Base-by-base conservation (phyloP, 495 filamentous ascomycete species). In the Aspergillus biplanus region DNA sequence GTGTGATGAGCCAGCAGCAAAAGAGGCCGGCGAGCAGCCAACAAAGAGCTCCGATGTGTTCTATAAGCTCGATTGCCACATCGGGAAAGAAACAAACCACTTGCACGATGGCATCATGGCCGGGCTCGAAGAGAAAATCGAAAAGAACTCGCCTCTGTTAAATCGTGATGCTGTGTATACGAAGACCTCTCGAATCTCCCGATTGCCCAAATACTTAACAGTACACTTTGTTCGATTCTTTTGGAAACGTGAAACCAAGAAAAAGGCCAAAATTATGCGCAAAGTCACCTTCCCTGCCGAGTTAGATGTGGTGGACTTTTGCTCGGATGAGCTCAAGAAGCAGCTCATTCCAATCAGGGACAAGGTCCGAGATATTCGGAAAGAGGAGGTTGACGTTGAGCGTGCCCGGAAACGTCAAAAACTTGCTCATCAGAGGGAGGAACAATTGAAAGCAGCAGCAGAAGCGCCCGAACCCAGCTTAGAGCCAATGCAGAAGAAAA, bases 261-360 rank as follows among this genome's bases (percentile, higher is more conserved):
- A 98, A 83, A 99, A 99, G 80, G 92, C 93, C 58, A 99, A 99
- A 85, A 99, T 99, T 70, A 93, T 99, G 93, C 90, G 93, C 67
- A 99, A 97, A 75, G 95, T 99, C 49, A 92, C 91, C 0, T 99
- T 99, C 74, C 94, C 93, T 16, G 86, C 88, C 52, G 96, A 99
- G 75, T 80, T 99, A 31, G 95, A 99, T 73, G 88, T 89, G 5
- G 90, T 96, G 9, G 95, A 99, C 69, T 98, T 94, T 77, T 99
- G 95, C 72, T 92, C 93, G 56, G 93, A 97, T 44, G 87, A 95
- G 58, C 82, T 99, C 52, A 86, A 85, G 72, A 87, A 90, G 67
- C 85, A 89, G 65, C 85, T 99, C 46, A 81, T 97, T 55, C 95
- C 95, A 4, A 87, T 98, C 35, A 85, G 95, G 50, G 96, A 99